phyloP scores from a whole-genome alignment of 1,284 basidiomycete genomes.

The Malassezia restricta region DNA sequence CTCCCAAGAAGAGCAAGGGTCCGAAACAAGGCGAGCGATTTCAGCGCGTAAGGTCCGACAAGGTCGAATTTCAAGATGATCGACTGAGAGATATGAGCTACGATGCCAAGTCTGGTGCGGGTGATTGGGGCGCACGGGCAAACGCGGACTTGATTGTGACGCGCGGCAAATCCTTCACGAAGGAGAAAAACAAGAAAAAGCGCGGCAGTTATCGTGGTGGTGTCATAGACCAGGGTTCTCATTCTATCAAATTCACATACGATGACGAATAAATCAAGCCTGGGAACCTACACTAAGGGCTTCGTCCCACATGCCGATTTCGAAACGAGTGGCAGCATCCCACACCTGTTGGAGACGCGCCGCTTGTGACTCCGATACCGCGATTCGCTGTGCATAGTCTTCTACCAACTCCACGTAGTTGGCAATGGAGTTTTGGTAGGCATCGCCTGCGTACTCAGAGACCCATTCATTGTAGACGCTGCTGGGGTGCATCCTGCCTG shows the following conservation, averaged over 20 bases:
- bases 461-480: conserved; percentile 55
- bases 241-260: conserved; percentile 45
- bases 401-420: conserved; percentile 53
- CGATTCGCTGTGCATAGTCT: conserved; percentile 49
- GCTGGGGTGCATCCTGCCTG: not conserved
- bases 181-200: conserved; percentile 99
- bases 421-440: conserved; percentile 61
- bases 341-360: conserved; percentile 63
- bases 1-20: not conserved
- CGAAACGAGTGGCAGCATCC: conserved; percentile 59
- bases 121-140: conserved; percentile 80
- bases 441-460: conserved; percentile 62
- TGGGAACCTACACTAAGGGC: conserved; percentile 45
- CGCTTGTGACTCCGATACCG: conserved; percentile 57
- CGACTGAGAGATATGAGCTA: conserved; percentile 70
- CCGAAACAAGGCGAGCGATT: conserved; percentile 49
- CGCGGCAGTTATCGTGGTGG: conserved; percentile 53
- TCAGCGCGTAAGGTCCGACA: conserved; percentile 64
- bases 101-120: conserved; percentile 57
- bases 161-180: conserved; percentile 82
- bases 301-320: conserved; percentile 82
- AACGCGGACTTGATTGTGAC: conserved; percentile 80
- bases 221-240: conserved; percentile 35
- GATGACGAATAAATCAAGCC: conserved; percentile 26
- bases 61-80: conserved; percentile 53